Evolutionary conservation across 768 basidiomycete genomes (phyloP), one percentile per base, ranked within the genome.

Genomic region (Hericium alpestre): DNA sequence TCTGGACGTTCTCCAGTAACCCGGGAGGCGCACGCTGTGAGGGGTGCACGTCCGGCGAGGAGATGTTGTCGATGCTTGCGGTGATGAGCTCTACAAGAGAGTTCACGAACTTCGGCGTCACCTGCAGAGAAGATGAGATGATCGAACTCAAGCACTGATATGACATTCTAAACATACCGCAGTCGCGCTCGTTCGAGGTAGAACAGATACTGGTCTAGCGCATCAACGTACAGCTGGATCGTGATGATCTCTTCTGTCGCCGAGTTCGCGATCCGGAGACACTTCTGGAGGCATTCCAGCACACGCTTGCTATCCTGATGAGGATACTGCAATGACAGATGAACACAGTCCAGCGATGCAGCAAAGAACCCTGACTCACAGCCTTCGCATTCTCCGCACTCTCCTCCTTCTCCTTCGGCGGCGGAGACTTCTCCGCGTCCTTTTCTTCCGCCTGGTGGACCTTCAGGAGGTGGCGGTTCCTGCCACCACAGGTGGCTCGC

Each of bases 401-500:
- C 43, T 73, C 74, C 38, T 73, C 76, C 32, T 7, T 32, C 25
- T 74, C 76, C 61, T 79, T 79, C 38, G 65, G 38, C 27, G 65
- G 51, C 18, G 68, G 64, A 37, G 67, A 61, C 53, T 70, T 67
- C 49, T 73, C 71, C 7, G 67, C 63, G 22, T 71, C 61, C 58
- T 67, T 63, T 23, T 60, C 61, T 8, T 23, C 60, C 47, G 37
- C 39, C 25, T n/a, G 69, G 65, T 16, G 64, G 67, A 41, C 79
- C 79, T 23, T 68, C 74, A 55, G 71, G 61, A 20, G 72, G 61
- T 1, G 56, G 43, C 22, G 58, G 75, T 60, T 87, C 87, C 68
- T 98, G 96, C 94, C 94, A 99, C 95, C 95, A 99, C 63, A 99
- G 73, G 72, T 99, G 96, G 68, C 93, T 96, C 8, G 96, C 96